phyloP scores from a whole-genome alignment of 441 rosid genomes.

The Capsella rubella region DNA sequence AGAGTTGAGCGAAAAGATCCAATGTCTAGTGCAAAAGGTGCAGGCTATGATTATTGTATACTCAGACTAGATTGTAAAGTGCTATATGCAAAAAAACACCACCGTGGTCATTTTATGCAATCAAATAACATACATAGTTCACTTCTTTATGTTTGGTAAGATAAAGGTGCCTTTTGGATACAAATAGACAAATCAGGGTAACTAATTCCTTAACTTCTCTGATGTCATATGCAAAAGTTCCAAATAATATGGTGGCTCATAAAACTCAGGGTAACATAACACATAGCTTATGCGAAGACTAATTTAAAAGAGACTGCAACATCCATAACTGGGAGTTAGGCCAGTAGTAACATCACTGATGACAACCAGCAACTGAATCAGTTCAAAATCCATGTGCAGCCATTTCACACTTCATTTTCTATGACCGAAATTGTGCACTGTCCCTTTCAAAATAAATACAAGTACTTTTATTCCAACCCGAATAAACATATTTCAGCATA shows the following conservation, averaged over 20 bases:
- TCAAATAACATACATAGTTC: slow-evolving; percentile 22
- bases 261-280: slow-evolving; percentile 20
- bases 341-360: slow-evolving; percentile 20
- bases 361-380: slow-evolving; percentile 25
- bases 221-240: slow-evolving; percentile 20
- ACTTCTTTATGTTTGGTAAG: slow-evolving; percentile 16
- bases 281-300: slow-evolving; percentile 27
- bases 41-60: slow-evolving; percentile 32
- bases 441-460: slow-evolving; percentile 7
- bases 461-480: slow-evolving; percentile 19
- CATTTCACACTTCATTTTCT: slow-evolving; percentile 1
- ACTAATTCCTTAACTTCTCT: background rate
- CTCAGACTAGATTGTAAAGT: slow-evolving; percentile 23
- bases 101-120: slow-evolving; percentile 26
- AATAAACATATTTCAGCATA: slow-evolving; percentile 42
- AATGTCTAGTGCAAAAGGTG: slow-evolving; percentile 65
- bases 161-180: slow-evolving; percentile 15
- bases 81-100: slow-evolving; percentile 30
- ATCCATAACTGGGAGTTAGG: slow-evolving; percentile 1
- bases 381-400: slow-evolving; percentile 28
- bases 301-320: slow-evolving; percentile 19
- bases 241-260: slow-evolving; percentile 13
- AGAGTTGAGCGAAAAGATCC: slow-evolving; percentile 96
- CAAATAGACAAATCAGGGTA: slow-evolving; percentile 20
- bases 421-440: slow-evolving; percentile 23